Conservation (phyloP, 2,329 filamentous ascomycete genomes). For the Colletotrichum sp. region DNA sequence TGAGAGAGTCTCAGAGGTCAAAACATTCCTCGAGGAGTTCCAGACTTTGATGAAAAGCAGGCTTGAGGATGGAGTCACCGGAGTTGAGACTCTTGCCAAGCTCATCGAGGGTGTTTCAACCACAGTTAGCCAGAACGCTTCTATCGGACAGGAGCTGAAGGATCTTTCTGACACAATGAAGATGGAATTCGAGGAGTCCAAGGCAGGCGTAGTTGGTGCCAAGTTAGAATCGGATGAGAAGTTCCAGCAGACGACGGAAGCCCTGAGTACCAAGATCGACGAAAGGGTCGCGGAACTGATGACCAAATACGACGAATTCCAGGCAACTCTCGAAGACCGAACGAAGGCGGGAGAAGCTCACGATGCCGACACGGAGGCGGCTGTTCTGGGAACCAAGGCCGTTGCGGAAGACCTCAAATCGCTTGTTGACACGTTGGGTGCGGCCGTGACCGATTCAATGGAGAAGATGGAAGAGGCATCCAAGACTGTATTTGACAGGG, state of each 20-base stretch:
- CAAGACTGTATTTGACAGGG: slow-evolving; percentile 81
- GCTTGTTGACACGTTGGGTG: slow-evolving; percentile 84
- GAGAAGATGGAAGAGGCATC: slow-evolving; percentile 89
- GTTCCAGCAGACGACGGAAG: slow-evolving; percentile 63
- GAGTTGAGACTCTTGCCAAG: slow-evolving; percentile 75
- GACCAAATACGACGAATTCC: slow-evolving; percentile 87
- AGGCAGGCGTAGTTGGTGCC: slow-evolving; percentile 77
- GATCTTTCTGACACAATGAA: slow-evolving; percentile 79
- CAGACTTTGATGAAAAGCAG: slow-evolving; percentile 78
- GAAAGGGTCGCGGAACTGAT: slow-evolving; percentile 78
- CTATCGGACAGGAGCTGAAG: slow-evolving; percentile 67
- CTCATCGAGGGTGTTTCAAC: slow-evolving; percentile 71
- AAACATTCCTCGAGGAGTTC: slow-evolving; percentile 77
- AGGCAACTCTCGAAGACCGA: slow-evolving; percentile 75
- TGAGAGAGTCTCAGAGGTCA: slow-evolving; percentile 81
- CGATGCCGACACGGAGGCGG: slow-evolving; percentile 73
- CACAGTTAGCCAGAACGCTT: slow-evolving; percentile 62
- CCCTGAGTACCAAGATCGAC: slow-evolving; percentile 61
- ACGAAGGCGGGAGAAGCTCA: slow-evolving; percentile 76
- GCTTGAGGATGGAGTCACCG: slow-evolving; percentile 75
- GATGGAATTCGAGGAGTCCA: slow-evolving; percentile 85
- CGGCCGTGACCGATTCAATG: slow-evolving; percentile 79
- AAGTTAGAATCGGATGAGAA: slow-evolving; percentile 88
- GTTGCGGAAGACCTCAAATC: slow-evolving; percentile 87
- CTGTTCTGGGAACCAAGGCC: slow-evolving; percentile 76